Evolutionary conservation across 306 rosid species (phyloP).

Genomic region (Quercus glauca): DNA sequence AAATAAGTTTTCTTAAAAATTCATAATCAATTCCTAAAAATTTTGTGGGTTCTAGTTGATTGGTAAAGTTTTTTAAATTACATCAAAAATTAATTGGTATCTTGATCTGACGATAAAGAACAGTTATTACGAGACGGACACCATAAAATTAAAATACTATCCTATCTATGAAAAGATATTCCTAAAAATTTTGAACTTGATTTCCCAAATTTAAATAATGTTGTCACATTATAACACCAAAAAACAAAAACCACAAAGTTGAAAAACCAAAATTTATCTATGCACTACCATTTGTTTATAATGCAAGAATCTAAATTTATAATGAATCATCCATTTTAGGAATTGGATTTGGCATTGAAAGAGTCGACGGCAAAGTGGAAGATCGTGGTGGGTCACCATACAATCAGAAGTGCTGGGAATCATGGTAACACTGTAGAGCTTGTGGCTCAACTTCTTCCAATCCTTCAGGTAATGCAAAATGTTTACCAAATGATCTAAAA

Average conservation of each 20-base stretch:
- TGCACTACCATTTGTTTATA: background rate
- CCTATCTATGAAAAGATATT: too few relatives aligned
- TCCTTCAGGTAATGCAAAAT: slow-evolving; percentile 30
- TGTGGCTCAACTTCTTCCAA: slow-evolving; percentile 34
- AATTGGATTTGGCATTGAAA: slow-evolving; percentile 31
- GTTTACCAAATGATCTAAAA: too few relatives aligned
- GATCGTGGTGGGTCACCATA: slow-evolving; percentile 54
- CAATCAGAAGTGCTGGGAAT: slow-evolving; percentile 37
- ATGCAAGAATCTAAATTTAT: background rate
- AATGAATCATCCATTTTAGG: slow-evolving; percentile 3
- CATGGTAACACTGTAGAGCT: slow-evolving; percentile 50
- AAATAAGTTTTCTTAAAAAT: too few relatives aligned
- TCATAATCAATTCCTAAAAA: too few relatives aligned
- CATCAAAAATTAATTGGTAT: fast-evolving
- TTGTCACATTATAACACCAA: too few relatives aligned
- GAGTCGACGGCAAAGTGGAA: slow-evolving; percentile 49
- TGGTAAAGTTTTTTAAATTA: too few relatives aligned
- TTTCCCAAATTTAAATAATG: too few relatives aligned
- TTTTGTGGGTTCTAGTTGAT: too few relatives aligned
- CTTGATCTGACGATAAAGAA: fast-evolving
- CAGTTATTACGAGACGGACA: fast-evolving
- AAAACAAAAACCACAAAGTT: too few relatives aligned
- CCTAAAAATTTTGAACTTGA: too few relatives aligned
- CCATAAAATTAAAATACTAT: too few relatives aligned
- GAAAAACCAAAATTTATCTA: too few relatives aligned